These are phyloP conservation scores for Cystofilobasidium ferigula DNA, from an alignment of 768 basidiomycete genomes.

Conservation along the genomic window DNA sequence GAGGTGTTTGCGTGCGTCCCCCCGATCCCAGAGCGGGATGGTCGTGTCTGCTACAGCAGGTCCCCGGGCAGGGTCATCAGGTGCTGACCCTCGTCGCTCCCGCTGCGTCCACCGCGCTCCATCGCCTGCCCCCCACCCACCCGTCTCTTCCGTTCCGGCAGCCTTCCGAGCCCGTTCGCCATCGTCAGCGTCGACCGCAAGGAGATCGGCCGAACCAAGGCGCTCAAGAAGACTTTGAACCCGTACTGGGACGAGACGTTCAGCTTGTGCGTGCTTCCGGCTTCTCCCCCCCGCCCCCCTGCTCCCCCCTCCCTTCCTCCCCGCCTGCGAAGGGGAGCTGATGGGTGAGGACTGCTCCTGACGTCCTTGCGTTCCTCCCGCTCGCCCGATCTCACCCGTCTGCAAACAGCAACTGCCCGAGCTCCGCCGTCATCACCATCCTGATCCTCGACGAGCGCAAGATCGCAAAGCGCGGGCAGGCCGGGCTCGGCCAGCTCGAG, in stretches of 20 bases:
- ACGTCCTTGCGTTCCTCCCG: neutral
- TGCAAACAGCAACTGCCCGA: slow-evolving; percentile 67
- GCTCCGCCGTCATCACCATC: slow-evolving; percentile 72
- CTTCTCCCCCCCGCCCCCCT: slow-evolving; percentile 6
- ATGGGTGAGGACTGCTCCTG: neutral
- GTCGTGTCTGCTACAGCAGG: too few species aligned
- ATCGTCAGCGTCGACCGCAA: slow-evolving; percentile 97
- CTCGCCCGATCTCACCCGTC: neutral
- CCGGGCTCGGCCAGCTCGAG: slow-evolving; percentile 95
- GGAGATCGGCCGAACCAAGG: slow-evolving; percentile 91
- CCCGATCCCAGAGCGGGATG: too few species aligned
- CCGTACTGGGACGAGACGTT: slow-evolving; percentile 98
- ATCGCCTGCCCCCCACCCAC: too few species aligned
- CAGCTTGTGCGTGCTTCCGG: slow-evolving; percentile 76
- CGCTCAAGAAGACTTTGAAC: slow-evolving; percentile 89
- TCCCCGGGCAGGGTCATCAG: too few species aligned
- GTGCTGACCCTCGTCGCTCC: neutral
- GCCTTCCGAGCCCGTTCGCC: slow-evolving; percentile 93
- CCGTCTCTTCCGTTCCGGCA: slow-evolving; percentile 42
- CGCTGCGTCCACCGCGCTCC: too few species aligned
- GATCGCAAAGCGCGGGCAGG: slow-evolving; percentile 95
- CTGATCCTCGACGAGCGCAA: slow-evolving; percentile 99
- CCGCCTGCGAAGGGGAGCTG: neutral
- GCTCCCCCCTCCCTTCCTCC: slow-evolving; percentile 13
- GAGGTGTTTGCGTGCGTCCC: slow-evolving; percentile 48